These are phyloP conservation scores for Sordariomycetes sp. DNA, from an alignment of 2,329 filamentous ascomycete species.

Conservation along the genomic window DNA sequence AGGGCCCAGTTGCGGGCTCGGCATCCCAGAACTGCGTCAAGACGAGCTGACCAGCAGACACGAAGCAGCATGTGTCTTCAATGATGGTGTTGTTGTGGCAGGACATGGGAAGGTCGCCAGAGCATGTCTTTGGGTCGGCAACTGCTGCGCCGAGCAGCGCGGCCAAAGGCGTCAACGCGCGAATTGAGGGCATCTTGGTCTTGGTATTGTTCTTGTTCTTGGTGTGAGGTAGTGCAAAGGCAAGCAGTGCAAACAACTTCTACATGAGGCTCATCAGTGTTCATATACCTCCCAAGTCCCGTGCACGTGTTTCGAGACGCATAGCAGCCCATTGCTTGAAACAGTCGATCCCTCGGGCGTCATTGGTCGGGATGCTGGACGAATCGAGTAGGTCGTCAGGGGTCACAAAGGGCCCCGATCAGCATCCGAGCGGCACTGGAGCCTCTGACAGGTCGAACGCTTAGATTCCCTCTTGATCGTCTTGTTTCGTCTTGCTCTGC, in stretches of 20 bases:
- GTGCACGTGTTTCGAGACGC: neutral
- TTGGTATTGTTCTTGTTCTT: neutral
- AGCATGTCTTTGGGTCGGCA: constrained; percentile 11
- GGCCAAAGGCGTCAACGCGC: constrained; percentile 7
- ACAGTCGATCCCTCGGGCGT: neutral
- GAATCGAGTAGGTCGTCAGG: constrained; percentile 1
- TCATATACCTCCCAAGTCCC: neutral
- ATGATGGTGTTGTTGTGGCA: constrained; percentile 54
- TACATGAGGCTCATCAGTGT: no score
- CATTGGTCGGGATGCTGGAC: neutral
- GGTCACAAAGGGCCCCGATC: neutral
- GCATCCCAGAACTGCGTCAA: constrained; percentile 76
- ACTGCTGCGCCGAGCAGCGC: constrained; percentile 8
- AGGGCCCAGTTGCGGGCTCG: constrained; percentile 51
- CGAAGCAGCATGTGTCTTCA: constrained; percentile 64
- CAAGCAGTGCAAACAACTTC: neutral
- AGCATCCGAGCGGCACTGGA: neutral
- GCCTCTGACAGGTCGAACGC: neutral
- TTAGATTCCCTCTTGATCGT: no score
- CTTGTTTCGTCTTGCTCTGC: no score
- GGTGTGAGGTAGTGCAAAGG: neutral
- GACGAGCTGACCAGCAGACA: constrained; percentile 61
- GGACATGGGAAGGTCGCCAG: constrained; percentile 37
- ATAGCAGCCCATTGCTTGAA: neutral
- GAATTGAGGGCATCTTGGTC: constrained; percentile 6